Base-by-base conservation (phyloP, 2,329 filamentous ascomycete species). In the Orbilia javanica region DNA sequence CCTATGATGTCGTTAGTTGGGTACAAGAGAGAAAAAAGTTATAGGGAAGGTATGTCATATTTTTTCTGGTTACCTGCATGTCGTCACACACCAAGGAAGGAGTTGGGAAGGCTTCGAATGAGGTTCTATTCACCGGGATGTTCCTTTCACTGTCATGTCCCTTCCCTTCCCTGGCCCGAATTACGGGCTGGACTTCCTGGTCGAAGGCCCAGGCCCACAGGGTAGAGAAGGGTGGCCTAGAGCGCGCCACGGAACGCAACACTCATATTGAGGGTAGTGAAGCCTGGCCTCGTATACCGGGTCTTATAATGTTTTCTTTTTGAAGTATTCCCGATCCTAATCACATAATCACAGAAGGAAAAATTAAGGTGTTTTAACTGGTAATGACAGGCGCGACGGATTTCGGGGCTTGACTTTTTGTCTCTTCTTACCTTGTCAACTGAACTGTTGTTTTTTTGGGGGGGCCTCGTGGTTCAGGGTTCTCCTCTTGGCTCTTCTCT, bases 11-110 rank as follows among this genome's bases (percentile, higher is more conserved):
- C 34, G 18, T 25, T 31, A 15, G 10, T 29, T 11, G 48, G 48
- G 25, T 7, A 31, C 36, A 44, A 18, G 18, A 44, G 20, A 44
- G 20, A 44, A 44, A 39, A 39, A 39, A 39, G 11, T 44, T n/a
- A 44, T n/a, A 7, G 15, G 42, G 7, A 1, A 4, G n/a, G 42
- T 44, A 22, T 22, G 31, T 57, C 52, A 57, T 44, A 15, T 42
- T 25, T 42, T 60, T 8, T 18, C 18, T 44, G 42, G 42, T 39
- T 36, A 57, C 42, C 50, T 73, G 31, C 60, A 73, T 66, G 60
- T 66, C 69, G 69, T 66, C 69, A 73, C 69, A 73, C 69, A 31
- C 13, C n/a, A 72, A 36, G 57, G 48, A 65, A 48, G 29, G 52
- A 57, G 52, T 34, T 29, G 15, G n/a, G 36, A 34, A 36, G 27